A percentile compares a stretch with the other conserved stretches of the same genome.
These are phyloP conservation scores for Blastobotrys arbuscula DNA, from an alignment of 1,139 yeast genomes.

Conservation along the genomic window DNA sequence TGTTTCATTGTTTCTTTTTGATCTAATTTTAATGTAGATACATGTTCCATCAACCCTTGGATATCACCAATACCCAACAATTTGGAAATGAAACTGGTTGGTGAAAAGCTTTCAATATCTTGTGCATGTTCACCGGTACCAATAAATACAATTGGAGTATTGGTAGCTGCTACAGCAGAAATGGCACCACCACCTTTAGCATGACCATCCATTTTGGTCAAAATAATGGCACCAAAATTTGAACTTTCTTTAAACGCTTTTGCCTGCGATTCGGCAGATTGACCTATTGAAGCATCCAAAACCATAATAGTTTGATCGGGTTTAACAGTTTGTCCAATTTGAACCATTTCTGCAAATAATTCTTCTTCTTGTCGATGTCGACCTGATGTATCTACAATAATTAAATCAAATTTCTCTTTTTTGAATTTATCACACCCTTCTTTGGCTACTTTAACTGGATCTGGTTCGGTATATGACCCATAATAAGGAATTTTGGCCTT, in stretches of 20 bases:
- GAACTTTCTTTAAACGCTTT: constrained; percentile 90
- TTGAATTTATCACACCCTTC: constrained; percentile 92
- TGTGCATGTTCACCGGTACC: constrained; percentile 98
- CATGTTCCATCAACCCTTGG: constrained; percentile 91
- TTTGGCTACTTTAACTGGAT: constrained; percentile 85
- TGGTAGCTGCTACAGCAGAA: constrained; percentile 95
- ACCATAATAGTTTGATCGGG: constrained; percentile 98
- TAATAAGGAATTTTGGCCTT: constrained; percentile 91
- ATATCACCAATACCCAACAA: constrained; percentile 93
- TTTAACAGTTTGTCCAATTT: constrained; percentile 75
- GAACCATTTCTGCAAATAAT: constrained; percentile 89
- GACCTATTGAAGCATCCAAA: constrained; percentile 95
- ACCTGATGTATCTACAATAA: constrained; percentile 96
- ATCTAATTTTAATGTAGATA: constrained; percentile 80
- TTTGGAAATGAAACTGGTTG: constrained; percentile 82
- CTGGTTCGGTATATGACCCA: constrained; percentile 93
- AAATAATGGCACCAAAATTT: constrained; percentile 88
- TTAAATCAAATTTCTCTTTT: constrained; percentile 85
- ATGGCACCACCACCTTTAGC: constrained; percentile 99
- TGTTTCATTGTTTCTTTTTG: constrained; percentile 91
- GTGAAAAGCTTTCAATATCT: constrained; percentile 88
- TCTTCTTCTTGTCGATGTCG: constrained; percentile 95
- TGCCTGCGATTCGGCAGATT: constrained; percentile 95
- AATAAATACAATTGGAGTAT: constrained; percentile 92
- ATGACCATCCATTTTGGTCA: constrained; percentile 98